Base-by-base conservation (phyloP, 2,329 filamentous ascomycete genomes). In the Epichloe sibirici region DNA sequence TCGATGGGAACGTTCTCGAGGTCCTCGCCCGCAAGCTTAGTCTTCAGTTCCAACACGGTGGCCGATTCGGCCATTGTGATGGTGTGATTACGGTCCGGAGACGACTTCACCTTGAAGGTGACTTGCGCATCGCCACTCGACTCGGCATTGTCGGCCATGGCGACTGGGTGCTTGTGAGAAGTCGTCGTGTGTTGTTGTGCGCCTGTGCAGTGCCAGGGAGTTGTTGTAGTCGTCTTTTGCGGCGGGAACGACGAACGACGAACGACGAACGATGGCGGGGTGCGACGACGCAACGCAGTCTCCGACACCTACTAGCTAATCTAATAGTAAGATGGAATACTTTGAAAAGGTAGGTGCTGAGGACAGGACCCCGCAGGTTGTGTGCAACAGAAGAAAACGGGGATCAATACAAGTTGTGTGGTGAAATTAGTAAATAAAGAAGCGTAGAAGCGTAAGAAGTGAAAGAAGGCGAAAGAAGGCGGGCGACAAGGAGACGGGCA, bases 41-140 rank as follows among this genome's bases (percentile, higher is more conserved):
- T 80, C 78, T 98, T 98, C 61, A 98, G 79, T 56, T 96, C 90
- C 53, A 81, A 76, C 44, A 97, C 85, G 7, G 85, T 86, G 48
- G 85, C 88, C 38, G 81, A 79, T 58, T 86, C 78, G 53, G 86
- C 71, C 64, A 97, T 83, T 53, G 89, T 94, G 66, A 98, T 75
- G 50, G 80, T 83, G 65, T 89, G 90, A 69, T 86, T 89, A 66
- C 81, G 83, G 66, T 96, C 90, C 62, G 84, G 86, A n/a, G 89
- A 90, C n/a, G 88, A 88, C 76, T 97, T 98, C 71, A 98, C 85
- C 73, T 90, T 93, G 81, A 98, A 97, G 68, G 88, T 95, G 72
- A 98, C 74, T 63, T 90, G 83, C 63, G 83, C 73, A 64, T 90
- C 88, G 62, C 81, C 77, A 63, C 73, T 66, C 59, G 75, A 68